Evolutionary conservation across 352 stramenopile species (phyloP), one percentile per base, ranked within the genome.

Genomic region (Detonula confervacea): DNA sequence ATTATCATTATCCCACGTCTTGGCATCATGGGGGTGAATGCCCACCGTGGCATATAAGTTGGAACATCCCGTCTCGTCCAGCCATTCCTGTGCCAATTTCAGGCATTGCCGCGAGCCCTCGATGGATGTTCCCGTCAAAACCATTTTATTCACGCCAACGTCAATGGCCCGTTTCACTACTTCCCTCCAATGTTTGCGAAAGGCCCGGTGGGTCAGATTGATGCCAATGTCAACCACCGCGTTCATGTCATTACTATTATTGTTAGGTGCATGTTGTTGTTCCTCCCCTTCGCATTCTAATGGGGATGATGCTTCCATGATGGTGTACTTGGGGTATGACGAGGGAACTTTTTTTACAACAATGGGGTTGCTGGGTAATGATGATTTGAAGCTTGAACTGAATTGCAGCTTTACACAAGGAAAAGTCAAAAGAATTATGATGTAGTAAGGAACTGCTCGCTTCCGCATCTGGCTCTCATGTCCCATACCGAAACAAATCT

Each of bases 11-110:
- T 59, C 59, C 71, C 72, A 85, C 25, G 71, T 71, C 42, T 89
- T 87, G 55, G 79, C 83, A 80, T 89, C 73, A 46, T 87, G 79
- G 4, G 83, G 78, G 60, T 89, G 83, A 65, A 84, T 51, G 20
- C 83, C 83, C 2, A 87, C 71, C 1, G 83, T 89, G 18, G 25
- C 46, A 33, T 51, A 79, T n/a, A 85, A 57, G 67, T 84, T 87
- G 12, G 20, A 37, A 1, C 22, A 30, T 4, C 60, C 62, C 7
- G 42, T 78, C 61, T 86, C 68, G 8, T 84, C 57, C 9, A 78
- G 51, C 78, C 82, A 89, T 44, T 68, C 27, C 55, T 76, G 62
- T 49, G 65, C 59, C 35, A 87, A 42, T 29, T 65, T 16, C 30
- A 87, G 62, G 57, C 78, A 64, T 42, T 76, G 9, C 16, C 59